These are phyloP conservation scores for Trichoderma sp. DNA, from an alignment of 2,329 filamentous ascomycete genomes.

Conservation along the genomic window DNA sequence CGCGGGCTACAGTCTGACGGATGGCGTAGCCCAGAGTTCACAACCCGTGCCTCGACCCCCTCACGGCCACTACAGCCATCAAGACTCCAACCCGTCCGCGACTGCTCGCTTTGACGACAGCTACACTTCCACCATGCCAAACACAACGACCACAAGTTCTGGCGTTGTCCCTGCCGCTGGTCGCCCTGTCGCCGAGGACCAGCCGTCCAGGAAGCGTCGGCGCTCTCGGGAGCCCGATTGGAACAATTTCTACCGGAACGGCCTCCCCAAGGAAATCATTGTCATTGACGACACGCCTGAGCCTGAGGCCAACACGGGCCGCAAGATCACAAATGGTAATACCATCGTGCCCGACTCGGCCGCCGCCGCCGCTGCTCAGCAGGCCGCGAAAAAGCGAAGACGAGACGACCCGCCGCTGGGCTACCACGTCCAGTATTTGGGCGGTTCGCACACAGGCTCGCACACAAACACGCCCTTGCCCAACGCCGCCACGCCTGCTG, in stretches of 20 bases:
- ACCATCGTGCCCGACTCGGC: constrained; percentile 23
- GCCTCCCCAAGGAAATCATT: constrained; percentile 79
- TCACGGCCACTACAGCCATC: constrained; percentile 27
- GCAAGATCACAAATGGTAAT: constrained; percentile 38
- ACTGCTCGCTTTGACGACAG: constrained; percentile 26
- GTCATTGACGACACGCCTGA: constrained; percentile 75
- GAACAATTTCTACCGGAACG: constrained; percentile 79
- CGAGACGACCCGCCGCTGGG: constrained; percentile 62
- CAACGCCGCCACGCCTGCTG: constrained; percentile 57
- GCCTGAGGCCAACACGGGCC: constrained; percentile 45
- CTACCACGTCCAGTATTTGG: constrained; percentile 66
- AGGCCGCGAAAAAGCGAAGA: constrained; percentile 72
- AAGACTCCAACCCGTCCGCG: constrained; percentile 26
- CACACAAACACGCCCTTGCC: constrained; percentile 70
- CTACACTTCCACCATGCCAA: constrained; percentile 26
- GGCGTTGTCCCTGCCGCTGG: constrained; percentile 28
- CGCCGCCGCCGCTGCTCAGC: constrained; percentile 34
- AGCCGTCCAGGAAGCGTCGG: constrained; percentile 48
- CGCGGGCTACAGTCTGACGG: constrained; percentile 33
- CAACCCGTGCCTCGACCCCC: constrained; percentile 34
- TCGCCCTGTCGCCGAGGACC: constrained; percentile 26
- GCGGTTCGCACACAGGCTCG: constrained; percentile 67
- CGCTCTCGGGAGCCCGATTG: constrained; percentile 69
- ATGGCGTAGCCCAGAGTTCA: constrained; percentile 33
- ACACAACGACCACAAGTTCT: constrained; percentile 13